These are phyloP conservation scores for Fulvia fulva DNA, from an alignment of 2,329 filamentous ascomycete species.

Conservation along the genomic window DNA sequence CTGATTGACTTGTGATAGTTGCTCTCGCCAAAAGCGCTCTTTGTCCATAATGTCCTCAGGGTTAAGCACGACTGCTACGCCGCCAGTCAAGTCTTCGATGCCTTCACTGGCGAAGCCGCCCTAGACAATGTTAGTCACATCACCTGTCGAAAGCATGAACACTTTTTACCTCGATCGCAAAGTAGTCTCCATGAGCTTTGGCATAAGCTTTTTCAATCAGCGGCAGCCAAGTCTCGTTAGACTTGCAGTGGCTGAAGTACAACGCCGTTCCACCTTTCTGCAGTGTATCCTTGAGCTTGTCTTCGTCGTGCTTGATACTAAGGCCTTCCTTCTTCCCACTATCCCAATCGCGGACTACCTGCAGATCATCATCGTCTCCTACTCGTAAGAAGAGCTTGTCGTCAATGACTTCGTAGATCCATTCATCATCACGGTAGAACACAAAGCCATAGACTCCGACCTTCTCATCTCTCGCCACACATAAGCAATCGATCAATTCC, in stretches of 20 bases:
- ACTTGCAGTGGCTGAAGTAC: slow-evolving; percentile 72
- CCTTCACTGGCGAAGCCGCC: slow-evolving; percentile 67
- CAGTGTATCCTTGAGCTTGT: slow-evolving; percentile 44
- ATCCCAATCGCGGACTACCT: slow-evolving; percentile 34
- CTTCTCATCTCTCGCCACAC: slow-evolving; percentile 66
- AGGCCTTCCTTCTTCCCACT: slow-evolving; percentile 25
- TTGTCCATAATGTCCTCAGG: slow-evolving; percentile 71
- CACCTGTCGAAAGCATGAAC: slow-evolving; percentile 35
- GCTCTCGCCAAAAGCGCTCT: slow-evolving; percentile 77
- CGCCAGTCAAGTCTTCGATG: slow-evolving; percentile 56
- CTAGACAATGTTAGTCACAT: slow-evolving; percentile 52
- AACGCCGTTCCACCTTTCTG: slow-evolving; percentile 73
- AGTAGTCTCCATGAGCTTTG: slow-evolving; percentile 78
- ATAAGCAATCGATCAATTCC: slow-evolving; percentile 70
- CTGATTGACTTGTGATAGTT: slow-evolving; percentile 74
- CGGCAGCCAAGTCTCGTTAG: slow-evolving; percentile 79
- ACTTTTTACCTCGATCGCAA: slow-evolving; percentile 63
- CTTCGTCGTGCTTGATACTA: slow-evolving; percentile 46
- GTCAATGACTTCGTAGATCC: slow-evolving; percentile 87
- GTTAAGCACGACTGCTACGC: slow-evolving; percentile 66
- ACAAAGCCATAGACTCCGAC: slow-evolving; percentile 84
- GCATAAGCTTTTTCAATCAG: slow-evolving; percentile 79
- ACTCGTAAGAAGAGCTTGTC: slow-evolving; percentile 84
- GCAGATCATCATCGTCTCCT: slow-evolving; percentile 72
- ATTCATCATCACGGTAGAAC: slow-evolving; percentile 80